Conservation (phyloP, 148 eudicot genomes). For the Beta vulgaris region DNA sequence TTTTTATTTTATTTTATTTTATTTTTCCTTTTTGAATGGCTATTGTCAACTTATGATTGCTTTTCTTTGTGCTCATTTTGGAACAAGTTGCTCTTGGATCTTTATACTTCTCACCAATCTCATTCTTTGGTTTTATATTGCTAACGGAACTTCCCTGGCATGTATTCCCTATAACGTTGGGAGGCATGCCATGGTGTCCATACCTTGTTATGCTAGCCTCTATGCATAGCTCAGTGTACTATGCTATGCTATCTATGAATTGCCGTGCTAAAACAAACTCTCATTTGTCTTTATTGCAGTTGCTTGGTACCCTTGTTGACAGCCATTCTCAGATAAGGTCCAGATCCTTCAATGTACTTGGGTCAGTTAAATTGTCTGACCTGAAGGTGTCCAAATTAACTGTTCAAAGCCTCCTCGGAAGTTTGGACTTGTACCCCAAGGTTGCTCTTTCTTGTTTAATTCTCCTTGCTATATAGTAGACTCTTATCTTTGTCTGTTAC, state of each 20-base stretch:
- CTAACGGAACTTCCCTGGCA: neutral
- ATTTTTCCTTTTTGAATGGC: neutral
- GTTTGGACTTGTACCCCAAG: conserved; percentile 68
- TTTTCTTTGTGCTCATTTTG: neutral
- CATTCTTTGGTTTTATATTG: neutral
- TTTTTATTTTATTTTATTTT: neutral
- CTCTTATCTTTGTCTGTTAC: neutral
- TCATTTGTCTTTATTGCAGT: conserved; percentile 42
- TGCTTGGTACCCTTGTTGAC: conserved; percentile 65
- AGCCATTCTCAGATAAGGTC: conserved; percentile 46
- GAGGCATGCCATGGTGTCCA: neutral
- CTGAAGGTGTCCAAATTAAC: conserved; percentile 46
- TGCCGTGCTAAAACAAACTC: neutral
- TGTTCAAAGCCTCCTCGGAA: conserved; percentile 51
- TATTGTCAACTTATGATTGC: neutral
- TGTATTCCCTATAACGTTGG: neutral
- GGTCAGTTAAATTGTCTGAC: conserved; percentile 40
- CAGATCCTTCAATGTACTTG: conserved; percentile 55
- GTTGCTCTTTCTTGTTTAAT: conserved; percentile 31
- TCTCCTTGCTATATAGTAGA: neutral
- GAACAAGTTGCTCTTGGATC: neutral
- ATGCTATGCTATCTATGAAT: neutral
- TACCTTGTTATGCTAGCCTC: neutral
- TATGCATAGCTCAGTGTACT: neutral
- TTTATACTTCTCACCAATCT: neutral